phyloP scores from a whole-genome alignment of 176 grass and related monocot genomes.

The Calamus simplicifolius region DNA sequence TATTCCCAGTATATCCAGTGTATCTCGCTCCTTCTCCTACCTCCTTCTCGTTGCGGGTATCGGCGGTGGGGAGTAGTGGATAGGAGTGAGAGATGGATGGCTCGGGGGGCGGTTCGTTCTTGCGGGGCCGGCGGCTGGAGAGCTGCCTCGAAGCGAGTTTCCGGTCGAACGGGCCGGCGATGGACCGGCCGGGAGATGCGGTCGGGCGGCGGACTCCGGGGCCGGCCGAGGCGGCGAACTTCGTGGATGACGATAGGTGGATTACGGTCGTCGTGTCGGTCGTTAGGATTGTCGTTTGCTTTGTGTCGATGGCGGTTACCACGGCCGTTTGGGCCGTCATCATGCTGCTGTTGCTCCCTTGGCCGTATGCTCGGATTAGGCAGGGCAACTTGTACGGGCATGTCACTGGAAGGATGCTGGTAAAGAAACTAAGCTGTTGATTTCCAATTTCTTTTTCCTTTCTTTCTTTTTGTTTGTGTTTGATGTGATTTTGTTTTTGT shows the following conservation, averaged over 20 bases:
- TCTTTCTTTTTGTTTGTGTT: not conserved
- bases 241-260: constrained; percentile 26
- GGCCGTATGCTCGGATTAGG: constrained; percentile 35
- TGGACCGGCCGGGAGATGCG: constrained; percentile 3
- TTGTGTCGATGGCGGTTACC: constrained; percentile 35
- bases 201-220: constrained; percentile 17
- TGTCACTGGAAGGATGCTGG: constrained; percentile 42
- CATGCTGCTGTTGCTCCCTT: constrained; percentile 44
- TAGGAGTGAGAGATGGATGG: not conserved
- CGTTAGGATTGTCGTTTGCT: constrained; percentile 30
- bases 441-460: not conserved
- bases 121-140: not conserved
- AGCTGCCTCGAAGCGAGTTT: constrained; percentile 3
- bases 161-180: not conserved
- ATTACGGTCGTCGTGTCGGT: constrained; percentile 15
- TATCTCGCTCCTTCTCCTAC: too few relatives aligned
- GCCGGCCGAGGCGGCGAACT: not conserved
- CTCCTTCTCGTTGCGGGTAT: too few relatives aligned
- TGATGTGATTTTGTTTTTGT: too few relatives aligned
- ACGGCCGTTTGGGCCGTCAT: constrained; percentile 32
- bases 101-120: not conserved
- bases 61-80: too few relatives aligned
- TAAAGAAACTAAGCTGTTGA: not conserved
- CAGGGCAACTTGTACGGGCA: constrained; percentile 46
- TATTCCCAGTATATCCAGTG: too few relatives aligned